A percentile compares a stretch with the other conserved stretches of the same genome.
phyloP scores from a whole-genome alignment of 2,329 filamentous ascomycete species.

The Orbilia blumenaviensis region DNA sequence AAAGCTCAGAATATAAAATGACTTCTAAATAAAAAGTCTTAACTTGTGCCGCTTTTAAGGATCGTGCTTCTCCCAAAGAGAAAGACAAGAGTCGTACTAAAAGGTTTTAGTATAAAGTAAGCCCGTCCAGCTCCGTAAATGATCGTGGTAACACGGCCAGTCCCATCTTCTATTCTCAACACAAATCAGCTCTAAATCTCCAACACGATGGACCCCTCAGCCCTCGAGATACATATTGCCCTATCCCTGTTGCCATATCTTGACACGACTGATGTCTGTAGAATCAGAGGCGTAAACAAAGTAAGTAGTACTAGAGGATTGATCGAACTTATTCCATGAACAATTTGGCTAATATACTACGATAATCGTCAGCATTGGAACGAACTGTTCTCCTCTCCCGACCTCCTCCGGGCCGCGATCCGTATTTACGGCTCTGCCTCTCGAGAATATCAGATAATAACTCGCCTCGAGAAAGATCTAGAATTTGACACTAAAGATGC shows the following conservation, averaged over 20 bases:
- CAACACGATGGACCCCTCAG: conserved; percentile 44
- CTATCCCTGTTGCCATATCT: conserved; percentile 42
- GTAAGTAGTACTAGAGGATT: neutral
- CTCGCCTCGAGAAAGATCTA: conserved; percentile 24
- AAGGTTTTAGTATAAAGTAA: conserved; percentile 1
- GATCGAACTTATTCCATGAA: neutral
- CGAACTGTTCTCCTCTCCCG: conserved; percentile 46
- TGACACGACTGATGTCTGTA: conserved; percentile 37
- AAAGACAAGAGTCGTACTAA: neutral
- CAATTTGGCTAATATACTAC: neutral
- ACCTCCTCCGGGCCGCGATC: conserved; percentile 46
- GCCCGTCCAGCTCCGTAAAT: neutral
- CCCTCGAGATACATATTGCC: conserved; percentile 43
- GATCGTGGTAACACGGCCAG: neutral
- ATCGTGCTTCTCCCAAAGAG: neutral
- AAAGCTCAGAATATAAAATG: neutral
- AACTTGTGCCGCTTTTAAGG: conserved; percentile 1
- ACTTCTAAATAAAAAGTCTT: neutral
- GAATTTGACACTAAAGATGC: neutral
- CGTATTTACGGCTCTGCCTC: conserved; percentile 49
- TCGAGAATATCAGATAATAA: conserved; percentile 45
- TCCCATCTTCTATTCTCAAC: conserved; percentile 6
- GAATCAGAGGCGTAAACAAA: conserved; percentile 36
- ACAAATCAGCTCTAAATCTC: conserved; percentile 8
- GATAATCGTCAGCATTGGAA: conserved; percentile 34